Base-by-base conservation (phyloP, 257 asterid species). In the Solanum corneliomulleri region DNA sequence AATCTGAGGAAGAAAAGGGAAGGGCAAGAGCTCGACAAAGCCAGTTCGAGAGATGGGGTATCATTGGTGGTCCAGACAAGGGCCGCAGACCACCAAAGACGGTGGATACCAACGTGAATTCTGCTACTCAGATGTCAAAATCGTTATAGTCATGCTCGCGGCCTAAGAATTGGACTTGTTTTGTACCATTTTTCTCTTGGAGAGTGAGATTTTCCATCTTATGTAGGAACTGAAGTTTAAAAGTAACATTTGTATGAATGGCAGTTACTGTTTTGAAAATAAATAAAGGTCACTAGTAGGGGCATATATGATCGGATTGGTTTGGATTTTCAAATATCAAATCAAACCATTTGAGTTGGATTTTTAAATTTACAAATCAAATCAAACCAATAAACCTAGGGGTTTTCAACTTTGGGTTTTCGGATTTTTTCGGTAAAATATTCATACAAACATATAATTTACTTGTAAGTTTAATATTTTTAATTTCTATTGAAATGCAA, bases 41-140 rank as follows among this genome's bases (percentile, higher is more conserved):
- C 75, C 99, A 97, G 91, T 97, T 94, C 31, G 92, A 95, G 93
- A 93, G 88, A 87, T 97, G 98, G 93, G 99, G 99, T 18, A 91
- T 97, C 49, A 95, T 97, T 31, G 99, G 99, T 13, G 99, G 99
- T 35, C 99, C 98, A 4, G 98, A 97, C 70, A 97, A 93, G 92
- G 99, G 99, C 35, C 95, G 98, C 6, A 94, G 91, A 84, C 95
- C 97, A 5, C 62, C 21, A 9, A 90, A 82, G 88, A 64, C 88
- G 18, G 85, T n/a, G 29, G 91, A 66, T 52, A 77, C 16, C 9
- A 88, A 72, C 76, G 88, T 52, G 31, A 71, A 60, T 39, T 87
- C 86, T 85, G 58, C 88, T 76, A 31, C 86, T 86, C 90, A 92
- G 89, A 88, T 89, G 76, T 88, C 92, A 35, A 89, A 86, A 88